Evolutionary conservation across 768 basidiomycete genomes (phyloP).

Genomic region (Daedaleopsis sinensis): DNA sequence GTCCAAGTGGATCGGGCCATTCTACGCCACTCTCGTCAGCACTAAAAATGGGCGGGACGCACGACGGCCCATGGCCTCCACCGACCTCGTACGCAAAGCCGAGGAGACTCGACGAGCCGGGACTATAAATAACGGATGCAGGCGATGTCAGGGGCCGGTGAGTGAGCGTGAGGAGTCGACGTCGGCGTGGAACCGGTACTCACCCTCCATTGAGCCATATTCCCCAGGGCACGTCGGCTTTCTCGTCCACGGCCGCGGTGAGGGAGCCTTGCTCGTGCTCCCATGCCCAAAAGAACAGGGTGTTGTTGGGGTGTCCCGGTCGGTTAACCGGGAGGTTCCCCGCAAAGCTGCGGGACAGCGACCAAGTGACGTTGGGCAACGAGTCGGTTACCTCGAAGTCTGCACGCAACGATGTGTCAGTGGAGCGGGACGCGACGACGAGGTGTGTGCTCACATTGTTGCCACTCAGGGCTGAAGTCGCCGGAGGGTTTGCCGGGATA

Average conservation of each 20-base stretch:
- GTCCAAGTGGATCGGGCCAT: constrained; percentile 67
- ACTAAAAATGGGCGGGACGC: not conserved
- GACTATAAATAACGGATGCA: constrained; percentile 37
- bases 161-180: not conserved
- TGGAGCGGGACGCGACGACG: not conserved
- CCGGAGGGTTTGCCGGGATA: constrained; percentile 46
- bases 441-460: constrained; percentile 30
- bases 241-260: constrained; percentile 29
- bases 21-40: constrained; percentile 42
- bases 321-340: constrained; percentile 39
- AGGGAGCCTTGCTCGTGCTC: constrained; percentile 41
- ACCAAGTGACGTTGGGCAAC: constrained; percentile 38
- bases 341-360: constrained; percentile 37
- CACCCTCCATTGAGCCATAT: constrained; percentile 44
- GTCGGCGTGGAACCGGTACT: constrained; percentile 8
- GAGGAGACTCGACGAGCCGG: constrained; percentile 70
- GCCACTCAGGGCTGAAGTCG: constrained; percentile 36
- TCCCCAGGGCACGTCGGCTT: constrained; percentile 36
- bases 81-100: constrained; percentile 61
- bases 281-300: constrained; percentile 45
- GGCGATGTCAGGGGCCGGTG: not conserved
- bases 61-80: not conserved
- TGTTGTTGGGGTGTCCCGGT: constrained; percentile 38
- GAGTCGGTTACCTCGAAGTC: constrained; percentile 39
- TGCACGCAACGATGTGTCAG: constrained; percentile 13